Percentiles rank a stretch among this genome's conserved stretches.
These are phyloP conservation scores for Vaccinium vitisidaea DNA, from an alignment of 148 eudicot species.

Conservation along the genomic window DNA sequence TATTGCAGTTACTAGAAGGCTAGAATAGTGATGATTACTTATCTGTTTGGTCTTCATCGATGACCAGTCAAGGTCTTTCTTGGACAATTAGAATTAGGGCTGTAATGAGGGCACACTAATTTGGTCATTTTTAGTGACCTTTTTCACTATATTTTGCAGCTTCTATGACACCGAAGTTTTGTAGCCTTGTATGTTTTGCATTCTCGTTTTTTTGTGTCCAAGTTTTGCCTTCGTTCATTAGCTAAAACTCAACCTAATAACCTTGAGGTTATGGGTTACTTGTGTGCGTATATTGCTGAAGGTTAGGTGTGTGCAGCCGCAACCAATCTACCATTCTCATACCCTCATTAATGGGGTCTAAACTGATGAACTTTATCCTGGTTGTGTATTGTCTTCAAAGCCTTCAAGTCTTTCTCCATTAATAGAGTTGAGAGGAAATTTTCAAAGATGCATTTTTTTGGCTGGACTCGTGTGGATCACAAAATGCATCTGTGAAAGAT, in stretches of 20 bases:
- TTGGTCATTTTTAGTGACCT: background rate
- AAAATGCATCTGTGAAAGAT: background rate
- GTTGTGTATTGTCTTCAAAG: background rate
- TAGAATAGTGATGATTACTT: background rate
- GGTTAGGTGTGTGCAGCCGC: background rate
- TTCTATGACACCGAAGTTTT: background rate
- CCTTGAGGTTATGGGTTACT: background rate
- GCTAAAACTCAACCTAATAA: background rate
- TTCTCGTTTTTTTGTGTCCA: no score
- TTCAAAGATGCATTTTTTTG: background rate
- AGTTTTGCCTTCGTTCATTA: no score
- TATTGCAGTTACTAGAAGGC: slow-evolving; percentile 5
- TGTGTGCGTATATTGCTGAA: background rate
- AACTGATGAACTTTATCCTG: background rate
- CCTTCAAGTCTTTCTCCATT: background rate
- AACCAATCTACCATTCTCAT: background rate
- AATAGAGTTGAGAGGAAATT: background rate
- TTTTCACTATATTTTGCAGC: background rate
- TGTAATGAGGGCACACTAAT: background rate
- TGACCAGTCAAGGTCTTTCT: background rate
- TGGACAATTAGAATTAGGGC: background rate
- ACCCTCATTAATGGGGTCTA: background rate
- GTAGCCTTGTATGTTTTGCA: background rate
- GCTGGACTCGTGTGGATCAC: background rate
- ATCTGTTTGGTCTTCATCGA: background rate